These are phyloP conservation scores for Chamaecyparis obtusa DNA, from an alignment of 75 land plant genomes.

Conservation along the genomic window DNA sequence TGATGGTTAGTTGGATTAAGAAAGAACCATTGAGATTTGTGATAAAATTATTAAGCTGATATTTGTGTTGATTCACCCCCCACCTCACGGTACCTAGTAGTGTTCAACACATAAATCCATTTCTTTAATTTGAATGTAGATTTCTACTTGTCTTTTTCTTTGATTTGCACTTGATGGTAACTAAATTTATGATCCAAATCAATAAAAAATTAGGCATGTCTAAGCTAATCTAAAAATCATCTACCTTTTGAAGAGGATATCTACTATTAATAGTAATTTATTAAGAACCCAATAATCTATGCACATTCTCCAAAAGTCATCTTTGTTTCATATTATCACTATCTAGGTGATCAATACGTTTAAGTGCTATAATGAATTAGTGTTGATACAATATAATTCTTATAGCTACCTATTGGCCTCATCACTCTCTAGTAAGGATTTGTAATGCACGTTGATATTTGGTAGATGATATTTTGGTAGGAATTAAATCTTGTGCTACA, in stretches of 20 bases:
- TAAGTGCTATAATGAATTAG: background rate
- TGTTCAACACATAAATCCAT: too few relatives aligned
- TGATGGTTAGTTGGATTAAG: too few relatives aligned
- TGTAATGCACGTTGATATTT: background rate
- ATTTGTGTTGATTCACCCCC: too few relatives aligned
- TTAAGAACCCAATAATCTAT: background rate
- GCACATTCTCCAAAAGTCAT: background rate
- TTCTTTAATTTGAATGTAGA: background rate
- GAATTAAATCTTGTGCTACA: background rate
- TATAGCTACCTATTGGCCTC: background rate
- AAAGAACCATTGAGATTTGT: too few relatives aligned
- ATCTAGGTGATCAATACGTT: background rate
- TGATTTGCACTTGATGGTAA: background rate
- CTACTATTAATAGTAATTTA: background rate
- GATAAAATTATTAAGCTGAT: too few relatives aligned
- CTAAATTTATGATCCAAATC: too few relatives aligned
- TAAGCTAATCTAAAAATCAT: background rate
- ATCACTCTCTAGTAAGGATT: background rate
- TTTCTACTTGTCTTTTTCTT: background rate
- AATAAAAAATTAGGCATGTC: background rate
- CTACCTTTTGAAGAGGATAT: background rate
- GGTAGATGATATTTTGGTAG: background rate
- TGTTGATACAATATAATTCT: background rate
- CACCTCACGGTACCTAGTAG: too few relatives aligned
- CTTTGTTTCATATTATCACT: background rate